A percentile compares a stretch with the other conserved stretches of the same genome.
These are phyloP conservation scores for Candida patagonica DNA, from an alignment of 805 yeast species.

Conservation along the genomic window DNA sequence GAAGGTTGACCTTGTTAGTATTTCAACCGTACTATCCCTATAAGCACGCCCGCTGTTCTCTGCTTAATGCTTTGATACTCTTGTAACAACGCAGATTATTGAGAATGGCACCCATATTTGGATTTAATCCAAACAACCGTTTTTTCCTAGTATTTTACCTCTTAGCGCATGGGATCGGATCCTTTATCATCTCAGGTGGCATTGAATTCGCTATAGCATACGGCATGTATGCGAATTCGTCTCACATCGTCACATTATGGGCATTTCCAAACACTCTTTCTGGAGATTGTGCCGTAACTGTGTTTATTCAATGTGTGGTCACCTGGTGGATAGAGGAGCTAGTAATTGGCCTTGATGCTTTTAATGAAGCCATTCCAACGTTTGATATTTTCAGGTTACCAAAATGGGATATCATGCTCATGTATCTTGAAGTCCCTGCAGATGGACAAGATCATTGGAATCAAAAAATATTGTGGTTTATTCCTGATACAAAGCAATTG, in stretches of 20 bases:
- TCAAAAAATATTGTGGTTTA: not conserved
- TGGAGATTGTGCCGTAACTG: slow-evolving; percentile 4
- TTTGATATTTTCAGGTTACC: not conserved
- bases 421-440: not conserved
- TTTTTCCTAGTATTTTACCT: not conserved
- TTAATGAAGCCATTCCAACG: not conserved
- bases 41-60: no score
- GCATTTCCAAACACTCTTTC: slow-evolving; percentile 2
- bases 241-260: slow-evolving; percentile 1
- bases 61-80: no score
- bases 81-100: no score
- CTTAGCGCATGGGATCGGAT: slow-evolving; percentile 1
- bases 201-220: slow-evolving; percentile 4
- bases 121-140: not conserved
- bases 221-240: slow-evolving; percentile 3
- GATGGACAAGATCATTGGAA: not conserved
- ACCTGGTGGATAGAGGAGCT: slow-evolving; percentile 4
- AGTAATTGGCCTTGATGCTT: not conserved
- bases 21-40: no score
- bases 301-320: slow-evolving; percentile 3
- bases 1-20: no score
- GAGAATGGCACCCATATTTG: slow-evolving; percentile 2
- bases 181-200: slow-evolving; percentile 2
- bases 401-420: not conserved
- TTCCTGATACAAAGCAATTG: not conserved